These are phyloP conservation scores for Physocladia obscura DNA, from an alignment of 192 early-diverging fungal species.

Conservation along the genomic window DNA sequence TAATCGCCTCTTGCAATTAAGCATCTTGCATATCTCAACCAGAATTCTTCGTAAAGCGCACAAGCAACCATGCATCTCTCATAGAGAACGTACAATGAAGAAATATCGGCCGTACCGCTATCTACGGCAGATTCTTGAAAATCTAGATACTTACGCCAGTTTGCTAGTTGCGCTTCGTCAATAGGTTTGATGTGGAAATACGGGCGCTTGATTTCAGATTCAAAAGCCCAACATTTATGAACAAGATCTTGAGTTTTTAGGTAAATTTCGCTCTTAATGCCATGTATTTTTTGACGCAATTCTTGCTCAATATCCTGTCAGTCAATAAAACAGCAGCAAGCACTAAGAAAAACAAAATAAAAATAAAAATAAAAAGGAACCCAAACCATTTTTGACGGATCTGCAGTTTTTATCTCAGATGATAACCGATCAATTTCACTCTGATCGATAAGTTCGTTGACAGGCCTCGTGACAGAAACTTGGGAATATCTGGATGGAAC, in stretches of 20 bases:
- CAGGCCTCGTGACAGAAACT: conserved; percentile 51
- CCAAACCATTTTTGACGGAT: conserved; percentile 23
- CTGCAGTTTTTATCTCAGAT: conserved; percentile 27
- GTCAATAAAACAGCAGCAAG: conserved; percentile 7
- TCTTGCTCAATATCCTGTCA: conserved; percentile 56
- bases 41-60: conserved; percentile 78
- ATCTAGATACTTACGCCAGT: conserved; percentile 74
- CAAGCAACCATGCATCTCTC: conserved; percentile 76
- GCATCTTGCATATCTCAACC: conserved; percentile 69
- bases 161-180: conserved; percentile 65
- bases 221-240: conserved; percentile 74
- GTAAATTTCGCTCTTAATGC: conserved; percentile 56
- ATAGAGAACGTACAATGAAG: conserved; percentile 62
- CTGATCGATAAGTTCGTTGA: conserved; percentile 51
- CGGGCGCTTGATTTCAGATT: conserved; percentile 73
- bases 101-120: conserved; percentile 45
- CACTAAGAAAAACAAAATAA: not conserved
- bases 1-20: conserved; percentile 46
- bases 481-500: conserved; percentile 57
- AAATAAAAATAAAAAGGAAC: not conserved
- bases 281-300: conserved; percentile 59
- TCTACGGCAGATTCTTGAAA: conserved; percentile 57
- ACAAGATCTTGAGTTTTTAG: conserved; percentile 66
- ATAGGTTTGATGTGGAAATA: conserved; percentile 81
- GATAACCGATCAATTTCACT: conserved; percentile 48